Base-by-base conservation (phyloP, 2,329 filamentous ascomycete species). In the Fusarium drepaniforme region DNA sequence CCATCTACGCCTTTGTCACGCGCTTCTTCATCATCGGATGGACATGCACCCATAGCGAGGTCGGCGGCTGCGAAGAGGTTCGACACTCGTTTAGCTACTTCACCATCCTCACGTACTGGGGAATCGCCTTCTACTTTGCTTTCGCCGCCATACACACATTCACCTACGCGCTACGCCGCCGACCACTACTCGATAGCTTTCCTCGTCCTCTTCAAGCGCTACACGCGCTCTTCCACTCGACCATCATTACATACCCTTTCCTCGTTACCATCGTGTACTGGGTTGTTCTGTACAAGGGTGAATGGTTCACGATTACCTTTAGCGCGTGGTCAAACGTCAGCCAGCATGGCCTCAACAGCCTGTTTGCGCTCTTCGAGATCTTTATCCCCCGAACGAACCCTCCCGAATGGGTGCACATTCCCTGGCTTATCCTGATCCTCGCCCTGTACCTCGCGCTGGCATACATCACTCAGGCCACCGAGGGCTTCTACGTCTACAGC, bases 71-170 rank as follows among this genome's bases (percentile, higher is more conserved):
- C 80, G 74, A 80, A 38, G 80, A 78, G 1, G 88, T 90, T 30
- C 84, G 86, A 63, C 83, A 86, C 56, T 88, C 88, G 56, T 97
- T 97, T 85, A 94, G 92, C 78, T 97, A 91, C 87, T 97, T 97
- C 86, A 97, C 95, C 33, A 87, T 92, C 79, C 86, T 97, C 68
- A 94, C 93, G 12, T 97, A 93, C 87, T 97, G 93, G 93, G 94
- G 94, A 3, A 84, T 96, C 40, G 91, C 90, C 28, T 96, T 96
- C 84, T 97, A 97, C 86, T 92, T 93, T 81, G 86, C 91, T 67
- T 85, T 92, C 78, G 87, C 93, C 2, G 87, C 92, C 21, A 72
- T 90, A 21, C 94, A 97, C 85, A 95, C 93, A 8, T 84, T 90
- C 63, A 88, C 87, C 58, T 97, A 96, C 84, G 88, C 89, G 15